Evolutionary conservation across 306 rosid genomes (phyloP).

Genomic region (Castanopsis chinensis): DNA sequence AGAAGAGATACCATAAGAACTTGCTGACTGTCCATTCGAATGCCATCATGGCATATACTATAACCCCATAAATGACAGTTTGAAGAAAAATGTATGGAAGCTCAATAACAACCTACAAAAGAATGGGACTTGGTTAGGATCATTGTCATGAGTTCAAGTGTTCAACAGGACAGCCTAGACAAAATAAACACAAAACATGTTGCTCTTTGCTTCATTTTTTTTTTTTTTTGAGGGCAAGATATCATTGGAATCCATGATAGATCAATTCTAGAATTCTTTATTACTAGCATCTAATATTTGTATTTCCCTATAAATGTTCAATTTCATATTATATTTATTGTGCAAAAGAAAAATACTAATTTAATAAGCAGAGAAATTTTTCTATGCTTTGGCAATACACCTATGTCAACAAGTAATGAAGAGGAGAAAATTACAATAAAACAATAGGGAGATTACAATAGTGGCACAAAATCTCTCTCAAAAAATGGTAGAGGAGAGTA

Average conservation of each 20-base stretch:
- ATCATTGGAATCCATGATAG: neutral
- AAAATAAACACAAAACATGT: neutral
- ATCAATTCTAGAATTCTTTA: neutral
- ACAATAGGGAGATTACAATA: no score
- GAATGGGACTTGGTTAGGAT: neutral
- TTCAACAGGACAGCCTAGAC: neutral
- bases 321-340: neutral
- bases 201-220: neutral
- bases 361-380: no score
- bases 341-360: no score
- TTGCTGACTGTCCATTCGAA: constrained; percentile 62
- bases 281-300: neutral
- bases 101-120: constrained; percentile 72
- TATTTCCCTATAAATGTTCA: neutral
- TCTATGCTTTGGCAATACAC: no score
- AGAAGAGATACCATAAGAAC: constrained; percentile 80
- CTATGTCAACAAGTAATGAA: no score
- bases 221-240: no score
- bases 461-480: no score
- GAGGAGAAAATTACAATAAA: no score
- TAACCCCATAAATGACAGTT: constrained; percentile 56
- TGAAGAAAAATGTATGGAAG: constrained; percentile 70
- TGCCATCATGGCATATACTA: constrained; percentile 61
- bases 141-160: neutral
- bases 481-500: no score